Conservation (phyloP, 2,329 filamentous ascomycete genomes). For the Fusarium musae region DNA sequence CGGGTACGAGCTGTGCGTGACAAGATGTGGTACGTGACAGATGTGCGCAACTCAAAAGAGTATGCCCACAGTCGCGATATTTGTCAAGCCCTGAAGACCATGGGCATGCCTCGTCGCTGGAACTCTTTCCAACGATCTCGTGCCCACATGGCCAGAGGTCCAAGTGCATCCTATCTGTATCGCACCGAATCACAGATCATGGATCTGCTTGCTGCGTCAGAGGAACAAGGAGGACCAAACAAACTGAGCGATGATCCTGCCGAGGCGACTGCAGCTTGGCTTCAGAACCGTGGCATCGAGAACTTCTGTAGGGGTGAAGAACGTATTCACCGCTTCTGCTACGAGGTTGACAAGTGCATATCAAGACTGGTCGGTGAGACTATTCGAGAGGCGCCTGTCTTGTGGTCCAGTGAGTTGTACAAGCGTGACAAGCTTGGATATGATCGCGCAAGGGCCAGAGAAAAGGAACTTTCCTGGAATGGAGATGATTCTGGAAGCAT, state of each 20-base stretch:
- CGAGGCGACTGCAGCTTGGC: slow-evolving; percentile 84
- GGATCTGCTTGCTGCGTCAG: slow-evolving; percentile 83
- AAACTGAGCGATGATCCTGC: slow-evolving; percentile 97
- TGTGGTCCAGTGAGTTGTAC: slow-evolving; percentile 94
- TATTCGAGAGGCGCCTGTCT: slow-evolving; percentile 83
- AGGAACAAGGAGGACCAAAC: slow-evolving; percentile 89
- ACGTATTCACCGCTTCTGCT: slow-evolving; percentile 90
- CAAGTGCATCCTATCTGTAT: slow-evolving; percentile 73
- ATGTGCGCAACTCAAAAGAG: slow-evolving; percentile 87
- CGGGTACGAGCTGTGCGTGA: slow-evolving; percentile 81
- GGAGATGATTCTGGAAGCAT: slow-evolving; percentile 64
- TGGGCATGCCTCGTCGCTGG: slow-evolving; percentile 76
- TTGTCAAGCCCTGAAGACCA: slow-evolving; percentile 87
- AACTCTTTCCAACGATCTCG: slow-evolving; percentile 62
- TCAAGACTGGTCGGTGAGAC: slow-evolving; percentile 86
- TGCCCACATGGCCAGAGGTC: slow-evolving; percentile 58
- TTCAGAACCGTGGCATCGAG: slow-evolving; percentile 83
- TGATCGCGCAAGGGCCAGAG: slow-evolving; percentile 58
- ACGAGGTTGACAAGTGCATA: slow-evolving; percentile 88
- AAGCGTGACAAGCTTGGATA: slow-evolving; percentile 76
- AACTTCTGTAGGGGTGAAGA: slow-evolving; percentile 97
- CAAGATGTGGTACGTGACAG: slow-evolving; percentile 99
- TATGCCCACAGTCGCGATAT: slow-evolving; percentile 91
- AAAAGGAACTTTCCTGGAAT: slow-evolving; percentile 59
- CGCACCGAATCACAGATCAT: slow-evolving; percentile 87